Base-by-base conservation (phyloP, 441 rosid genomes). In the Pelargonium hybrid region DNA sequence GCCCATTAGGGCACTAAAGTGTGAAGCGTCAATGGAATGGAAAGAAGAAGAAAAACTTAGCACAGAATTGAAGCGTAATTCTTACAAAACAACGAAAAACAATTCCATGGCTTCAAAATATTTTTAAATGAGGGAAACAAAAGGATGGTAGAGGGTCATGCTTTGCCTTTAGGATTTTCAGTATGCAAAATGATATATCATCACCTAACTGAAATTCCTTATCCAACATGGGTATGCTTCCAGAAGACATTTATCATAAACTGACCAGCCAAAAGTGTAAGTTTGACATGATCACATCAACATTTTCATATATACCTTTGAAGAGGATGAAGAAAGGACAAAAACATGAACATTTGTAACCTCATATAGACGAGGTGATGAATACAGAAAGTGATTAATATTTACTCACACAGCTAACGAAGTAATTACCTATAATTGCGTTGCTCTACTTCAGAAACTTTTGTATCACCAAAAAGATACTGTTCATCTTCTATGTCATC, bases 381-480 rank as follows among this genome's bases (percentile, higher is more conserved):
- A 47, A 43, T 26, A 21, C 43, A 45, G 5, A 75, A 39, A 39
- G 54, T 26, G 26, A 31, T 6, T 1, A 2, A 31, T 9, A 67
- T n/a, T 66, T 18, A n/a, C 66, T 14, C 2, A 34, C 23, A 39
- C 64, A 74, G 72, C 18, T 69, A 73, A 54, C 17, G 63, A 65
- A 81, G 52, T 56, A 52, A 59, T 82, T 83, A 91, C 93, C 91
- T 86, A 69, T 79, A 74, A 56, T 87, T 88, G 73, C 81, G 86
- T 43, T 83, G 45, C 79, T 94, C 98, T 57, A 69, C 85, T 71
- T 87, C 97, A n/a, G 90, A 85, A 59, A 94, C 83, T 79, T 91
- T 87, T 72, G 84, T 88, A 64, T 84, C 94, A 54, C 75, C 84
- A 75, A 91, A 94, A 67, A 91, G 84, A 81, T 91, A 91, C 29